Evolutionary conservation across 805 yeast genomes (phyloP), one percentile per base, ranked within the genome.

Genomic region (Grigorovia transvaalensis): DNA sequence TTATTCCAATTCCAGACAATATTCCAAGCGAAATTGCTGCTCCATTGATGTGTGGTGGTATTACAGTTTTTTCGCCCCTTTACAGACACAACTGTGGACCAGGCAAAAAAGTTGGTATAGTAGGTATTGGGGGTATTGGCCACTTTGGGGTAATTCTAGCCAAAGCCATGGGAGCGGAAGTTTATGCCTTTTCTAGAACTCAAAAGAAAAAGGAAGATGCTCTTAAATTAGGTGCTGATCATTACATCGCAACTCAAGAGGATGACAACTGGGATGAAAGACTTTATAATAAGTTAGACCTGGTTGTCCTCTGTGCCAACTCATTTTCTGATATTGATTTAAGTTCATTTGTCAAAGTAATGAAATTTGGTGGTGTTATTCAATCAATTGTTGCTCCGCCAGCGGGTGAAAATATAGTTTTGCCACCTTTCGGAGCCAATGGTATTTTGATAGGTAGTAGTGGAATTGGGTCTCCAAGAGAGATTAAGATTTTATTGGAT

Each of bases 1-100:
- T 75, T 2, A 75, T 84, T 70, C 80, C 79, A 47, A 76, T 84
- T 53, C 90, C 91, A 46, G 78, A 77, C 13, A 65, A 58, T 15
- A 59, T 81, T 44, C 71, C 76, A 41, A 71, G 78, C 46, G 77
- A 73, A 40, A 69, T 73, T 29, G 87, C 80, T 30, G 89, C 88
- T 4, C 89, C 90, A 50, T 70, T 85, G 69, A 69, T 84, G 71
- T 85, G 91, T 72, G 91, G 88, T 51, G 91, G 91, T 51, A 71
- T 82, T 63, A 85, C 91, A 12, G 82, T 80, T 13, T 84, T 71
- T 70, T 77, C 86, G 8, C 91, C 91, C 51, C 67, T 85, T 58
- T 71, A 76, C 53, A 73, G 82, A 66, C 71, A 72, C 51, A 75
- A 74, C 41, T 72, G 70, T 59, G 78, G 75, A 51, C 73, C 74